These are phyloP conservation scores for Globisporangium splendens DNA, from an alignment of 352 stramenopile genomes.

Conservation along the genomic window DNA sequence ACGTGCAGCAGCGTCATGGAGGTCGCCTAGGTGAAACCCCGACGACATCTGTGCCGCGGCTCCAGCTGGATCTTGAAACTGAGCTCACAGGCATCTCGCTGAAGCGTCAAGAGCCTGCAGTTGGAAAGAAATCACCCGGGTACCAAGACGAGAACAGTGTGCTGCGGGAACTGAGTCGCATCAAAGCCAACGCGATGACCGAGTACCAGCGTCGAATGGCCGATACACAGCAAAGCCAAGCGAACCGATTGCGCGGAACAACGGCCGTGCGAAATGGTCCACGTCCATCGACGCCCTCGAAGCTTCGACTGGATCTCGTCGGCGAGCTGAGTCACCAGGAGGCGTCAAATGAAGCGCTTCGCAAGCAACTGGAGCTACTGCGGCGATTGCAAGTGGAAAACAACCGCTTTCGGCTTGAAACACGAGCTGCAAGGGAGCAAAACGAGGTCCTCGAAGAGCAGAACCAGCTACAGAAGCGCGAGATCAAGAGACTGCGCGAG, in stretches of 20 bases:
- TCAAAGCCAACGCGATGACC: constrained; percentile 34
- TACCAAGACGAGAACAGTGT: constrained; percentile 20
- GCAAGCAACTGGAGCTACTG: constrained; percentile 67
- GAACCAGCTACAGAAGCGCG: constrained; percentile 32
- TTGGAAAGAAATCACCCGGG: background rate
- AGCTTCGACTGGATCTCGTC: constrained; percentile 9
- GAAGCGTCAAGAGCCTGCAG: background rate
- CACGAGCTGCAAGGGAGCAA: constrained; percentile 35
- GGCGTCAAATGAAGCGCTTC: constrained; percentile 57
- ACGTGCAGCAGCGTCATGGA: background rate
- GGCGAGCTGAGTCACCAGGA: constrained; percentile 50
- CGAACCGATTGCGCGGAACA: background rate
- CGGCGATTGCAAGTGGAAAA: constrained; percentile 68
- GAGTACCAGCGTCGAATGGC: constrained; percentile 29
- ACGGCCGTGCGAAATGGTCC: too few species aligned
- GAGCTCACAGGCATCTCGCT: constrained; percentile 12
- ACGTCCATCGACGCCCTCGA: background rate
- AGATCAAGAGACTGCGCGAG: constrained; percentile 47
- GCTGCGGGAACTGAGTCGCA: constrained; percentile 23
- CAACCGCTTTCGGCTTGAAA: constrained; percentile 62
- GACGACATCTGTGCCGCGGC: background rate
- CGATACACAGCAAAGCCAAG: constrained; percentile 8
- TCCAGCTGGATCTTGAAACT: constrained; percentile 3
- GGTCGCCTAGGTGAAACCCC: background rate
- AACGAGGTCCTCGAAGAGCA: constrained; percentile 44